Evolutionary conservation across 768 basidiomycete species (phyloP).

Genomic region (Aureoboletus auriporus): DNA sequence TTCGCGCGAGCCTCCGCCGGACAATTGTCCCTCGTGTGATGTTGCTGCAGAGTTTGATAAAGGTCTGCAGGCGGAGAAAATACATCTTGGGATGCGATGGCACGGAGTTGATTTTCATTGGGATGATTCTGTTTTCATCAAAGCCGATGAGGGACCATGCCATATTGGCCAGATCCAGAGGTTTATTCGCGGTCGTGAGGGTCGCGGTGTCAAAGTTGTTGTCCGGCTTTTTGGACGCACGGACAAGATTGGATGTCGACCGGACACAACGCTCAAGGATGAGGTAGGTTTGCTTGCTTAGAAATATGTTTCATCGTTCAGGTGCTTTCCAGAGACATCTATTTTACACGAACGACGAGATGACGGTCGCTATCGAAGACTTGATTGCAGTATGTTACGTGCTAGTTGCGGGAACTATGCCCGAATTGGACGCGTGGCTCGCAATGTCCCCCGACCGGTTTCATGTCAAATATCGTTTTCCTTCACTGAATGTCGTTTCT

Average conservation of each 20-base stretch:
- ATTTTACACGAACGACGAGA: slow-evolving; percentile 51
- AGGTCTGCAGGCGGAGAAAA: slow-evolving; percentile 24
- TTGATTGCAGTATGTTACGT: slow-evolving; percentile 51
- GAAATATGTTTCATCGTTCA: neutral
- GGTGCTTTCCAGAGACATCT: slow-evolving; percentile 48
- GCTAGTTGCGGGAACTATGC: slow-evolving; percentile 32
- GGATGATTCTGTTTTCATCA: slow-evolving; percentile 58
- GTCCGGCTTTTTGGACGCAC: slow-evolving; percentile 51
- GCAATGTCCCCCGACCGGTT: slow-evolving; percentile 53
- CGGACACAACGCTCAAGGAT: slow-evolving; percentile 42
- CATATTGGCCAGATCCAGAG: slow-evolving; percentile 50
- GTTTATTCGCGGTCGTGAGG: slow-evolving; percentile 24
- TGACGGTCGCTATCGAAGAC: slow-evolving; percentile 29
- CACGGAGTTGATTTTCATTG: slow-evolving; percentile 51
- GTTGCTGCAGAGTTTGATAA: slow-evolving; percentile 30
- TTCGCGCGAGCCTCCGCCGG: slow-evolving; percentile 29
- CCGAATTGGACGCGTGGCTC: slow-evolving; percentile 44
- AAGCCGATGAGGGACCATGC: slow-evolving; percentile 44
- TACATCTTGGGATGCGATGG: slow-evolving; percentile 44
- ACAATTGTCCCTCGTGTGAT: slow-evolving; percentile 54
- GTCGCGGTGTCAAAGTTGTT: slow-evolving; percentile 23
- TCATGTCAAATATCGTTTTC: slow-evolving; percentile 51
- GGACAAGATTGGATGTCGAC: slow-evolving; percentile 34
- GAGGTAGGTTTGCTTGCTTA: slow-evolving; percentile 39
- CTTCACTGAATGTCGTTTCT: slow-evolving; percentile 32